A percentile compares a stretch with the other conserved stretches of the same genome.
Evolutionary conservation across 106 monocot species (phyloP).

Genomic region (Gastrodia elata): DNA sequence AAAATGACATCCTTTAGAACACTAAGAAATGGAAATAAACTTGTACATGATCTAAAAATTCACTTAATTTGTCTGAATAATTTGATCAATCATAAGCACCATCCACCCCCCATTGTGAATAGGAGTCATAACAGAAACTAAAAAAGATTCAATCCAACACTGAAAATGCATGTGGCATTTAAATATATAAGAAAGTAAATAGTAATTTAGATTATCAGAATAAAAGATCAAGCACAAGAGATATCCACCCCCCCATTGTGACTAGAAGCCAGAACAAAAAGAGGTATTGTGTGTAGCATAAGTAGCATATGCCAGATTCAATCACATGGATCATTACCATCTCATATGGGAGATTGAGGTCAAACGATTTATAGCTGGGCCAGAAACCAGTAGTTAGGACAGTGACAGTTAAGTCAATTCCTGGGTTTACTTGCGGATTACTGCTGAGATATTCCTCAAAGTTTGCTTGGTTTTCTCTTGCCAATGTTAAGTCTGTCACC

Average conservation of each 20-base stretch:
- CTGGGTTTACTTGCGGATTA: conserved; percentile 58
- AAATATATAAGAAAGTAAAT: neutral
- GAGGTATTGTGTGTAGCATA: neutral
- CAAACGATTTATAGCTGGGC: conserved; percentile 95
- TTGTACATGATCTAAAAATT: neutral
- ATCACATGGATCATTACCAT: conserved; percentile 39
- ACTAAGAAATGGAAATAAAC: neutral
- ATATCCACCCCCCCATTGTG: neutral
- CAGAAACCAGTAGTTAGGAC: conserved; percentile 98
- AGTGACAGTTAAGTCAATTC: conserved; percentile 85
- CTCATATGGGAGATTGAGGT: conserved; percentile 90
- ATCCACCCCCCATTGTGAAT: neutral
- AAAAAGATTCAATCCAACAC: neutral
- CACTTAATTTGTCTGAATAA: neutral
- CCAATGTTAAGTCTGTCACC: conserved; percentile 92
- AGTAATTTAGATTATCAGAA: neutral
- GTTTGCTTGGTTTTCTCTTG: conserved; percentile 81
- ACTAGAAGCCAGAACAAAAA: neutral
- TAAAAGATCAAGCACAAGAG: neutral
- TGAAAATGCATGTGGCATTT: neutral
- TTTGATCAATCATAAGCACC: neutral
- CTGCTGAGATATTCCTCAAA: conserved; percentile 79
- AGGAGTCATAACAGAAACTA: neutral
- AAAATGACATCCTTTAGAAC: neutral
- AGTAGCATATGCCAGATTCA: neutral